These are phyloP conservation scores for Clitopilus passeckerianus DNA, from an alignment of 768 basidiomycete genomes.

Conservation along the genomic window DNA sequence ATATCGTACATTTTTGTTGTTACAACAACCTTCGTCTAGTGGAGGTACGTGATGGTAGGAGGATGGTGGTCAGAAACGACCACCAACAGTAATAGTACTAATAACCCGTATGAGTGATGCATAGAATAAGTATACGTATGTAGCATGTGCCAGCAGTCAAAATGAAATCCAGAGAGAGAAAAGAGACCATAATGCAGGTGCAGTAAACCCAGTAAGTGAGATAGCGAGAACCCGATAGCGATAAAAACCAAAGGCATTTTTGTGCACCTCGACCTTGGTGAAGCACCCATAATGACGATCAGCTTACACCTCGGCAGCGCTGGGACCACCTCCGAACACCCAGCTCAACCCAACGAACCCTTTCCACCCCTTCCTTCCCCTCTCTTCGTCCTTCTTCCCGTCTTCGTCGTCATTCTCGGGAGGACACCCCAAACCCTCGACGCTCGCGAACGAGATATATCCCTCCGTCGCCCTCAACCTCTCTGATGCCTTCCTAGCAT, in stretches of 20 bases:
- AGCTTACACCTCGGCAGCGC: neutral
- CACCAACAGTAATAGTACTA: neutral
- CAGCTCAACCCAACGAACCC: neutral
- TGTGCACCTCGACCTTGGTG: neutral
- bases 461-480: slow-evolving; percentile 53
- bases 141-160: neutral
- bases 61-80: neutral
- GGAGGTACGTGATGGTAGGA: neutral
- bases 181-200: neutral
- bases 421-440: slow-evolving; percentile 64
- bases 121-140: neutral
- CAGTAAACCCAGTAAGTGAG: neutral
- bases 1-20: neutral
- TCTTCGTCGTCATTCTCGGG: slow-evolving; percentile 26
- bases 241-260: neutral
- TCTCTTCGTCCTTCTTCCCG: neutral
- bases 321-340: neutral
- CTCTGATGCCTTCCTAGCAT: slow-evolving; percentile 57
- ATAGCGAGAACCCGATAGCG: neutral
- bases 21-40: neutral
- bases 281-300: neutral
- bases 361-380: neutral
- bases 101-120: neutral
- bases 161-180: neutral
- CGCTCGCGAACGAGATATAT: slow-evolving; percentile 63